These are phyloP conservation scores for Petunia secreta DNA, from an alignment of 257 asterid genomes.

Conservation along the genomic window DNA sequence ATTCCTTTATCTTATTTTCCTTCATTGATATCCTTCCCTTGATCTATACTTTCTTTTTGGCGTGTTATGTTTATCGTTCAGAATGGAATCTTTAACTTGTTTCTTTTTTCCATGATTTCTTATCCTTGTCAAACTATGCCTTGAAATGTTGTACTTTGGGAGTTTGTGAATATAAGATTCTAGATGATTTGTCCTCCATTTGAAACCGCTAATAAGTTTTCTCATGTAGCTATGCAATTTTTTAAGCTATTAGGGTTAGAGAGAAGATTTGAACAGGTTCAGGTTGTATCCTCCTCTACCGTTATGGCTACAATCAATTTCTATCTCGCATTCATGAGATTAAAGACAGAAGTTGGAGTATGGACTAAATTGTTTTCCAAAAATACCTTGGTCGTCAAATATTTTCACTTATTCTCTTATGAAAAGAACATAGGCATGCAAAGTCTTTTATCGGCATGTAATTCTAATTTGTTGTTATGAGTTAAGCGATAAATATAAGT, in stretches of 20 bases:
- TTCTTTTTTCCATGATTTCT: background rate
- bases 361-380: slow-evolving; percentile 9
- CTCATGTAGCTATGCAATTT: slow-evolving; percentile 3
- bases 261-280: background rate
- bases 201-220: background rate
- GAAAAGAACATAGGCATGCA: background rate
- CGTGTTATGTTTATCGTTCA: background rate
- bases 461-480: background rate
- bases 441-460: background rate
- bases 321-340: background rate
- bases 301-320: background rate
- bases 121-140: background rate
- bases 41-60: slow-evolving; percentile 1
- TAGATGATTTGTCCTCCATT: background rate
- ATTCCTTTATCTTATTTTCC: slow-evolving; percentile 4
- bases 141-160: background rate
- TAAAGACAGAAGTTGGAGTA: background rate
- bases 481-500: background rate
- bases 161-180: background rate
- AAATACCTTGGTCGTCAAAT: background rate
- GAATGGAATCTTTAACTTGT: background rate
- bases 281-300: background rate
- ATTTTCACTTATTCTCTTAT: background rate
- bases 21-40: slow-evolving; percentile 4
- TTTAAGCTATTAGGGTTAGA: background rate